Evolutionary conservation across 2,329 filamentous ascomycete genomes (phyloP).

Genomic region (Apiospora kogelbergensis): DNA sequence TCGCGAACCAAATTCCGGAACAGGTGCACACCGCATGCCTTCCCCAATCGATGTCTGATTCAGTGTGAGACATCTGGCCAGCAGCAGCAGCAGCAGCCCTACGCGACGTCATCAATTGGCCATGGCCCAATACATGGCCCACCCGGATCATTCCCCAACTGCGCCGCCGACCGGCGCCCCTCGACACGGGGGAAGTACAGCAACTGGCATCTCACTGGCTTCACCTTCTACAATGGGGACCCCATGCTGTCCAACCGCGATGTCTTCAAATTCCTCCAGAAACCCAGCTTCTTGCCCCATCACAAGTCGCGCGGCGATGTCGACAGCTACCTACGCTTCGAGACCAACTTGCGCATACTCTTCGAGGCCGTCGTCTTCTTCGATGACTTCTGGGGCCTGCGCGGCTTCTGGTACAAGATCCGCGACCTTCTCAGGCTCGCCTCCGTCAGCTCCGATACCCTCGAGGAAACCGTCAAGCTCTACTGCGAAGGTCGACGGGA

Average conservation of each 20-base stretch:
- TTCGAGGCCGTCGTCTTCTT: constrained; percentile 15
- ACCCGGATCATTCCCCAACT: neutral
- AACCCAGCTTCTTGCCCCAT: constrained; percentile 11
- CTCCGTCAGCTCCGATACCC: neutral
- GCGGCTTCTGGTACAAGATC: constrained; percentile 12
- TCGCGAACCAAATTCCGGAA: no score
- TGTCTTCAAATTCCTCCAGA: neutral
- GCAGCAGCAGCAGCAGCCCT: neutral
- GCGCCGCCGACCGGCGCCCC: neutral
- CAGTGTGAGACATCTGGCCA: neutral
- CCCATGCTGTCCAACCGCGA: neutral
- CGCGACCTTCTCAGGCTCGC: neutral
- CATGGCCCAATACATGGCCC: constrained; percentile 6
- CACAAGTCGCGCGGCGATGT: neutral
- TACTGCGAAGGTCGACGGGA: constrained; percentile 6
- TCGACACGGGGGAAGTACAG: neutral
- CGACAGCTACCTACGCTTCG: constrained; percentile 9
- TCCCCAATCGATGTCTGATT: neutral
- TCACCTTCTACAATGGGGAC: neutral
- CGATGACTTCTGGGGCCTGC: neutral
- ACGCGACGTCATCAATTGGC: neutral
- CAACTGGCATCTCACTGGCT: constrained; percentile 2
- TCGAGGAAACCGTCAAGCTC: constrained; percentile 6
- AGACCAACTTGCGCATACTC: constrained; percentile 13
- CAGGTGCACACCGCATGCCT: no score